Percentiles rank a stretch among this genome's conserved stretches.
phyloP scores from a whole-genome alignment of 2,329 filamentous ascomycete genomes.

The Colletotrichum australisinense region DNA sequence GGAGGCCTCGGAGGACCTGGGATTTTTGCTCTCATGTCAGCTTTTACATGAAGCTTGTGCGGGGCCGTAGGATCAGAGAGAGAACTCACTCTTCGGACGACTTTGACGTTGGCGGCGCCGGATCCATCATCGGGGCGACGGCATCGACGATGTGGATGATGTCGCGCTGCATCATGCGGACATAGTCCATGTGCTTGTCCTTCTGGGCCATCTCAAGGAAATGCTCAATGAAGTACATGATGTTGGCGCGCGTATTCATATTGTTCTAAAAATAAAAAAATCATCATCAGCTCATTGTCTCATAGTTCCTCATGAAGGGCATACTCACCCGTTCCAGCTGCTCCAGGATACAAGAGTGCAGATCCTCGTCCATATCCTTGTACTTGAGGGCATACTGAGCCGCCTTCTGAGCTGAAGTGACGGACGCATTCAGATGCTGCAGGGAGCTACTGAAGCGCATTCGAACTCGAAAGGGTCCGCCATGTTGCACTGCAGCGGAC shows the following conservation, averaged over 20 bases:
- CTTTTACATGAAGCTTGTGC: background rate
- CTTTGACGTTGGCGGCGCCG: constrained; percentile 93
- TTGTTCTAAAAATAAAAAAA: constrained; percentile 72
- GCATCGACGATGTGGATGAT: constrained; percentile 92
- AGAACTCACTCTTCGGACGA: constrained; percentile 79
- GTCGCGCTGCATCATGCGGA: constrained; percentile 94
- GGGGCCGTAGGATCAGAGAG: background rate
- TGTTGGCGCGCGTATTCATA: constrained; percentile 97
- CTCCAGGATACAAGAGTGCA: constrained; percentile 97
- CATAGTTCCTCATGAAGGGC: background rate
- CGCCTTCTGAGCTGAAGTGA: constrained; percentile 89
- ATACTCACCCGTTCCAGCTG: constrained; percentile 82
- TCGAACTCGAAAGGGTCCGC: constrained; percentile 96
- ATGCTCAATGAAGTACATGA: constrained; percentile 98
- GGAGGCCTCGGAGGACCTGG: constrained; percentile 76
- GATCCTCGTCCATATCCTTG: constrained; percentile 93
- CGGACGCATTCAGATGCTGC: constrained; percentile 89
- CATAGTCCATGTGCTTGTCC: constrained; percentile 82
- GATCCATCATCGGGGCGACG: constrained; percentile 86
- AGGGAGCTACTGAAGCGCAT: constrained; percentile 95
- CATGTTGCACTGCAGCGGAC: constrained; percentile 49
- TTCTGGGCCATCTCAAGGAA: constrained; percentile 88
- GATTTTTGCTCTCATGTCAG: constrained; percentile 2
- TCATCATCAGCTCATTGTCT: constrained; percentile 20
- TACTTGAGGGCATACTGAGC: constrained; percentile 96